Base-by-base conservation (phyloP, 2,329 filamentous ascomycete species). In the Hymenoscyphus infarciens region DNA sequence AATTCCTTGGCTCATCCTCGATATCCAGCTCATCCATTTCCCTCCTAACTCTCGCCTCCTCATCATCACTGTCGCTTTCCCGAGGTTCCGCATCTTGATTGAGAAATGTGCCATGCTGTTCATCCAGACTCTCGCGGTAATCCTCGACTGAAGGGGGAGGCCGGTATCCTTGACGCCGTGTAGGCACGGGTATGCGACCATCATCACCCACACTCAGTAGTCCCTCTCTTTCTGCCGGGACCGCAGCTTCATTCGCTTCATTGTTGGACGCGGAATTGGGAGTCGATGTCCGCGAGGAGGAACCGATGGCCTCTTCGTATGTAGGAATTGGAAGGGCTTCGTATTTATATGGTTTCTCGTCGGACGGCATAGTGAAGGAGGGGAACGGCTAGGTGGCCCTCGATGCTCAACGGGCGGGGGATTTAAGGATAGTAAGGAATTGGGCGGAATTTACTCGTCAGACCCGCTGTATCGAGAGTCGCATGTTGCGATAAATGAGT, bases 1-100 rank as follows among this genome's bases (percentile, higher is more conserved):
- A 39, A 83, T 74, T 69, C 79, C 80, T 74, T 77, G 81, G 69
- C 31, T 86, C 85, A 69, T 96, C 92, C 71, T 92, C 84, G 52
- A 96, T 85, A 69, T 96, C 92, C 83, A 96, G 87, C 82, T 97
- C 90, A 73, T 96, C 86, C 79, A 98, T 88, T 77, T 95, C 91
- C 68, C 89, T 84, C 66, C 91, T 87, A 70, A 95, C 82, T 66
- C 87, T 85, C 35, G 84, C 85, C 57, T 80, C 80, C 67, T 90
- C 83, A 33, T 76, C 74, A 35, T 75, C 74, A 57, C 79, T 78
- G 59, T 75, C 73, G 45, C 82, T 76, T 72, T 82, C 75, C 76
- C 84, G 79, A 74, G 76, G 57, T 79, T 80, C 61, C 16, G 59
- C 64, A 83, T 85, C 56, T 79, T 82, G 67, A 81, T 78, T 70